Conservation (phyloP, 2,329 filamentous ascomycete species). For the Penicillium freii region DNA sequence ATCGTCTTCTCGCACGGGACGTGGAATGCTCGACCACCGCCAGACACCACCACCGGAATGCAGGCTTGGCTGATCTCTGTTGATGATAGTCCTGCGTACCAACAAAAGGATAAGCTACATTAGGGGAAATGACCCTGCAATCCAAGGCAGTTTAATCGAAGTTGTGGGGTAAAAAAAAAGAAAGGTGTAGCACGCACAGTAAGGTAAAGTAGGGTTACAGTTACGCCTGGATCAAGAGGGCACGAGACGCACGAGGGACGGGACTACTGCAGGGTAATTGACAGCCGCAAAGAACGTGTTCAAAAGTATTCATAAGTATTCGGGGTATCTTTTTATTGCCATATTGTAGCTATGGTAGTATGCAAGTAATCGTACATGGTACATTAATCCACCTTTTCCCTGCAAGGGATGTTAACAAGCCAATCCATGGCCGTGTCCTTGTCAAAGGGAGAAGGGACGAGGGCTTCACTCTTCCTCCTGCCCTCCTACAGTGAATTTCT, state of each 20-base stretch:
- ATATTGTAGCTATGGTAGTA: conserved; percentile 20
- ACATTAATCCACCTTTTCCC: conserved; percentile 23
- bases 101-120: conserved; percentile 22
- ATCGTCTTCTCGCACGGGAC: conserved; percentile 18
- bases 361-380: conserved; percentile 30
- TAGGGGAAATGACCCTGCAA: conserved; percentile 16
- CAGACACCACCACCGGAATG: conserved; percentile 35
- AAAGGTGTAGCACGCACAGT: conserved; percentile 11
- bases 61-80: conserved; percentile 21
- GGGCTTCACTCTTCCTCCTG: conserved; percentile 57
- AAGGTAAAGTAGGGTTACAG: conserved; percentile 23
- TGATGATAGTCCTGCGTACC: conserved; percentile 6
- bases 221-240: conserved; percentile 26
- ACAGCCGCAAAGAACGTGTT: conserved; percentile 40
- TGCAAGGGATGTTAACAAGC: conserved; percentile 36
- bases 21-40: conserved; percentile 35
- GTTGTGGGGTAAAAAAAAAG: conserved; percentile 15
- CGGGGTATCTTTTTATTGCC: conserved; percentile 28
- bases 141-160: conserved; percentile 7
- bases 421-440: conserved; percentile 30
- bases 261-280: conserved; percentile 27
- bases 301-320: conserved; percentile 11
- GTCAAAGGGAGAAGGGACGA: conserved; percentile 33
- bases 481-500: conserved; percentile 81
- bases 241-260: conserved; percentile 27